Conservation (phyloP, 208 protist species). For the Trypanosoma caninum region DNA sequence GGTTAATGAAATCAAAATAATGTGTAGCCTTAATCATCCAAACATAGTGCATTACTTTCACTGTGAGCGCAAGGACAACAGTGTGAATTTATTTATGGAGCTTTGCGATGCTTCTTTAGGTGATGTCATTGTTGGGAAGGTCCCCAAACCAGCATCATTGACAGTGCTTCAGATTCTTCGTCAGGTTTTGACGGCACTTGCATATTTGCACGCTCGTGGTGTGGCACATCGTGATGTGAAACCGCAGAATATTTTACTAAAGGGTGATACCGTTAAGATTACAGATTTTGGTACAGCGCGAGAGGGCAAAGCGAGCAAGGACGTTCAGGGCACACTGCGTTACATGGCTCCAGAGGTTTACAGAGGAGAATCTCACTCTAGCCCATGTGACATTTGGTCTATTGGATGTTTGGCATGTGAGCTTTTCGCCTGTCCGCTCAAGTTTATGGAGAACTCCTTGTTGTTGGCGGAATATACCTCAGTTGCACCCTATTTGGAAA, state of each 20-base stretch:
- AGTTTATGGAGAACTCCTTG: slow-evolving; percentile 73
- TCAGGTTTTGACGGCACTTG: slow-evolving; percentile 94
- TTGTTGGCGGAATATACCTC: slow-evolving; percentile 65
- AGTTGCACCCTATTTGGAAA: slow-evolving; percentile 41
- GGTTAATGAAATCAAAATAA: slow-evolving; percentile 90
- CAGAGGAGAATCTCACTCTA: slow-evolving; percentile 73
- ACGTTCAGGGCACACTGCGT: slow-evolving; percentile 87
- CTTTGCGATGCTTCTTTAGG: slow-evolving; percentile 83
- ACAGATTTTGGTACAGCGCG: slow-evolving; percentile 96
- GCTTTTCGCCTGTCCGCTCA: slow-evolving; percentile 71
- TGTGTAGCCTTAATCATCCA: slow-evolving; percentile 89
- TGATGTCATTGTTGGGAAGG: slow-evolving; percentile 66
- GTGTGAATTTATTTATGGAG: slow-evolving; percentile 92
- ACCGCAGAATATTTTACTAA: slow-evolving; percentile 95
- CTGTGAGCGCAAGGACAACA: slow-evolving; percentile 83
- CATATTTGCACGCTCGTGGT: slow-evolving; percentile 96
- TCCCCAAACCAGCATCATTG: slow-evolving; percentile 49
- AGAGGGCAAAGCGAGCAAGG: slow-evolving; percentile 58
- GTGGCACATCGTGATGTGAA: slow-evolving; percentile 99
- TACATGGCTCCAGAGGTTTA: slow-evolving; percentile 94
- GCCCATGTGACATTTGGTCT: slow-evolving; percentile 90
- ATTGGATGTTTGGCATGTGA: slow-evolving; percentile 90
- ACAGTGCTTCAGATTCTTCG: slow-evolving; percentile 84
- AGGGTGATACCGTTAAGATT: slow-evolving; percentile 92
- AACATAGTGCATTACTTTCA: slow-evolving; percentile 94